Percentiles rank a stretch among this genome's conserved stretches.
These are phyloP conservation scores for Themeda triandra DNA, from an alignment of 176 grass and related monocot genomes.

Conservation along the genomic window DNA sequence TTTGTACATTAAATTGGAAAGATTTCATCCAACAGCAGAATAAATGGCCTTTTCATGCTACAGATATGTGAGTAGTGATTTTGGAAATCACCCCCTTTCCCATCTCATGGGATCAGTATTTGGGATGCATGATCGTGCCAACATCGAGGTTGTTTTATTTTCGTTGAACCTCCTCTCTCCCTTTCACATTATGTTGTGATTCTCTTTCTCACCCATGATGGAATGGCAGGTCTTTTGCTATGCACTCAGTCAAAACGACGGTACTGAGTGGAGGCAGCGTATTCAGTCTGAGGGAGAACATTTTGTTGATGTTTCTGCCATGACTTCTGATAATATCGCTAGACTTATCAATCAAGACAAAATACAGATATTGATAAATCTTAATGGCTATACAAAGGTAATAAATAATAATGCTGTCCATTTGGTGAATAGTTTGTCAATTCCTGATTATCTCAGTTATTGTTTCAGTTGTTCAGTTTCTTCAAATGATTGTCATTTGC, in stretches of 20 bases:
- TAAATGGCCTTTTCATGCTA: slow-evolving; percentile 25
- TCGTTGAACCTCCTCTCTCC: background rate
- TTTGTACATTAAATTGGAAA: background rate
- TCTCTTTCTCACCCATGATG: background rate
- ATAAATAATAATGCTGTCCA: background rate
- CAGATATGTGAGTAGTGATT: slow-evolving; percentile 93
- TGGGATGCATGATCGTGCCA: slow-evolving; percentile 71
- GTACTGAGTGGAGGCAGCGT: slow-evolving; percentile 84
- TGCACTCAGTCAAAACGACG: slow-evolving; percentile 89
- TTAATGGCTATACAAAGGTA: slow-evolving; percentile 96
- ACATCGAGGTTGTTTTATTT: slow-evolving; percentile 65
- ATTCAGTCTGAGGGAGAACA: slow-evolving; percentile 87
- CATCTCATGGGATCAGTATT: slow-evolving; percentile 98
- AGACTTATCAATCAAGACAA: slow-evolving; percentile 81
- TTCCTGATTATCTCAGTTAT: background rate
- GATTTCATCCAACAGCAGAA: background rate
- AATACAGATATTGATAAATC: slow-evolving; percentile 90
- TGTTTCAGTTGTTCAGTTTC: background rate
- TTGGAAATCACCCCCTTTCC: slow-evolving; percentile 93
- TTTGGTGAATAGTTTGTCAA: background rate
- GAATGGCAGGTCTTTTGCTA: slow-evolving; percentile 75
- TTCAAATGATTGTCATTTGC: background rate
- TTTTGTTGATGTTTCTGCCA: slow-evolving; percentile 79
- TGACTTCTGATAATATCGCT: slow-evolving; percentile 78
- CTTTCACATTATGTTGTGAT: slow-evolving; percentile 3